Conservation (phyloP, 805 yeast genomes). For the Clavispora carvajalis region DNA sequence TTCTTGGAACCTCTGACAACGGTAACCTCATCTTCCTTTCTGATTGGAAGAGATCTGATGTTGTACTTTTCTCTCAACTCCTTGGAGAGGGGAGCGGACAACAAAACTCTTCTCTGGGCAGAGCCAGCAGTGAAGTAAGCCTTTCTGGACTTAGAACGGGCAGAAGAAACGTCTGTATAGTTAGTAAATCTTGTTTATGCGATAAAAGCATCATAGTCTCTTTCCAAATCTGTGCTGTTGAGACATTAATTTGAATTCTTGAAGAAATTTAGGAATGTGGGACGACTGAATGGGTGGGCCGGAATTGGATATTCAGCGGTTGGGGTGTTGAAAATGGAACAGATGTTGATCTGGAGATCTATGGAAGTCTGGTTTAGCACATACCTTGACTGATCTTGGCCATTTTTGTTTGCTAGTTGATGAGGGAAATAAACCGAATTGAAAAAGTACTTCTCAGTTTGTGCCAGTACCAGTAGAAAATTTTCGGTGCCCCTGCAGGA, state of each 20-base stretch:
- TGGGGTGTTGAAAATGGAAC: background rate
- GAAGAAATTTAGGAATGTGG: too few species aligned
- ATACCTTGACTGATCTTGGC: conserved; percentile 63
- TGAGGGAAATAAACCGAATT: conserved; percentile 7
- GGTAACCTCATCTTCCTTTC: conserved; percentile 93
- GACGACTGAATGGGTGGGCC: background rate
- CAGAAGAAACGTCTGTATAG: conserved; percentile 88
- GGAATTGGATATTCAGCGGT: background rate
- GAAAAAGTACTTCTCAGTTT: conserved; percentile 6
- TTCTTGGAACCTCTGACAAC: conserved; percentile 98
- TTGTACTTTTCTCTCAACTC: conserved; percentile 98
- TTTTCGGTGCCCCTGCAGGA: conserved; percentile 15
- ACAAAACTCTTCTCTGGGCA: conserved; percentile 84
- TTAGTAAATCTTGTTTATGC: conserved; percentile 24
- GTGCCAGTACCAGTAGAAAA: conserved; percentile 10
- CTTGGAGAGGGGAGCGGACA: conserved; percentile 98
- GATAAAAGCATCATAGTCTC: background rate
- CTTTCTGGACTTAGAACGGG: conserved; percentile 99
- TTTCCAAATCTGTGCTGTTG: background rate
- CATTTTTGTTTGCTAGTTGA: conserved; percentile 34
- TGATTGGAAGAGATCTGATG: conserved; percentile 92
- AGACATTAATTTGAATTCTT: background rate
- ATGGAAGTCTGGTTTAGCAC: conserved; percentile 13
- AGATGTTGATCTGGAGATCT: background rate
- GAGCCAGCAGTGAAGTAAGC: conserved; percentile 99